Evolutionary conservation across 305 asterid species (phyloP).

Genomic region (Solanum hybrid): DNA sequence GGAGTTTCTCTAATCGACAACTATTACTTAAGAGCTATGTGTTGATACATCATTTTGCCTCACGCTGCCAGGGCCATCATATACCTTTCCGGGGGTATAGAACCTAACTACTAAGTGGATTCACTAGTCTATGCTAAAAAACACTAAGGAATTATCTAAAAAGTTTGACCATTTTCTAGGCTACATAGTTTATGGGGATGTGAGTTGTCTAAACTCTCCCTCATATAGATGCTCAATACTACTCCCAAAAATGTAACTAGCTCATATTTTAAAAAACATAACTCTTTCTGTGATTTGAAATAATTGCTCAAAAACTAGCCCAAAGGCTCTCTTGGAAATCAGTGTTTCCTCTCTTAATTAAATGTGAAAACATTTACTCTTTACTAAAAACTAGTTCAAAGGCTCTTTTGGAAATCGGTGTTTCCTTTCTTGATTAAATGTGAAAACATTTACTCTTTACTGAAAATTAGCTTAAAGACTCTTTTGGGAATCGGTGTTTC

Average conservation of each 20-base stretch:
- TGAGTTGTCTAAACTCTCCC: not conserved
- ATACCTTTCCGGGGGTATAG: not conserved
- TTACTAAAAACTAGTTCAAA: too few relatives aligned
- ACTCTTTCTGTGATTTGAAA: not conserved
- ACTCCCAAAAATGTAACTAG: not conserved
- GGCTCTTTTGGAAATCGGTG: too few relatives aligned
- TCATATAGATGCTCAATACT: not conserved
- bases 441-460: not conserved
- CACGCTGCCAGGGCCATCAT: too few relatives aligned
- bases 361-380: too few relatives aligned
- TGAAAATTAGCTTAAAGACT: not conserved
- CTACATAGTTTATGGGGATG: not conserved
- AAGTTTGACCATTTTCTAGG: not conserved
- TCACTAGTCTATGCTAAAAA: not conserved
- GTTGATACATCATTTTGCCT: too few relatives aligned
- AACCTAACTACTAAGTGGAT: not conserved
- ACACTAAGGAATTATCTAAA: not conserved
- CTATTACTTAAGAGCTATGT: not conserved
- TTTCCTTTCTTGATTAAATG: not conserved
- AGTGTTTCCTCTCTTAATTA: too few relatives aligned
- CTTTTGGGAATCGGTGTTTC: not conserved
- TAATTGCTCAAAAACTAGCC: not conserved
- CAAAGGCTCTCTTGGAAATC: not conserved
- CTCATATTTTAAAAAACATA: too few relatives aligned
- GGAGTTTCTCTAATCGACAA: not conserved